These are phyloP conservation scores for Daldinia grandis DNA, from an alignment of 495 filamentous ascomycete genomes.

Conservation along the genomic window DNA sequence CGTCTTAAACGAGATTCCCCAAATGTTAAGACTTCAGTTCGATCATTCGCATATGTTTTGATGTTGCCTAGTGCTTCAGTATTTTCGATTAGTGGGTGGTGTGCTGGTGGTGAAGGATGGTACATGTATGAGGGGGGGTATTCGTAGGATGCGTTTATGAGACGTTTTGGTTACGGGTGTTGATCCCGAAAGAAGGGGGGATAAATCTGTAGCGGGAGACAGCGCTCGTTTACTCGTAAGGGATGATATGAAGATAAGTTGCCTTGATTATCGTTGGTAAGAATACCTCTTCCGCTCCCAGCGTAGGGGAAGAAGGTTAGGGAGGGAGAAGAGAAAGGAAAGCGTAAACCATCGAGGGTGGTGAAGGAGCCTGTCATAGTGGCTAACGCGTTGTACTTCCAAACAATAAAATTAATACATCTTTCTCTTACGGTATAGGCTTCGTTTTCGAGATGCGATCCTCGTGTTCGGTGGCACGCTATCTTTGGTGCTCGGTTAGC, in stretches of 20 bases:
- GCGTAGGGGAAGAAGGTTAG: neutral
- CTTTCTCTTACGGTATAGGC: neutral
- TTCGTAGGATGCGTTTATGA: neutral
- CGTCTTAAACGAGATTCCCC: constrained; percentile 38
- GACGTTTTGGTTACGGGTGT: no score
- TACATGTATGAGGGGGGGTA: neutral
- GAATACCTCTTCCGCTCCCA: neutral
- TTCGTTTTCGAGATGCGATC: neutral
- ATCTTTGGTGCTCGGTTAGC: neutral
- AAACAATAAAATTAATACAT: neutral
- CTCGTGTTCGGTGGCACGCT: neutral
- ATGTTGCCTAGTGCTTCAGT: neutral
- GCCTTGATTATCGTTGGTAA: neutral
- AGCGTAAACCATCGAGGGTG: neutral
- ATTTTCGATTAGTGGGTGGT: neutral
- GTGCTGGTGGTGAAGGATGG: neutral
- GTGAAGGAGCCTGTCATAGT: neutral
- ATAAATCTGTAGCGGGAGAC: no score
- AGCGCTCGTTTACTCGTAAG: no score
- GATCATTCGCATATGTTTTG: neutral
- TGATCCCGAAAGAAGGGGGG: no score
- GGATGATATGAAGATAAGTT: neutral
- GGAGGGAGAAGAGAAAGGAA: neutral
- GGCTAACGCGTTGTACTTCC: neutral
- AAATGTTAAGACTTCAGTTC: constrained; percentile 21